Percentiles rank a stretch among this genome's conserved stretches.
phyloP scores from a whole-genome alignment of 192 early-diverging fungal species.

The Chytriomyces sp. region DNA sequence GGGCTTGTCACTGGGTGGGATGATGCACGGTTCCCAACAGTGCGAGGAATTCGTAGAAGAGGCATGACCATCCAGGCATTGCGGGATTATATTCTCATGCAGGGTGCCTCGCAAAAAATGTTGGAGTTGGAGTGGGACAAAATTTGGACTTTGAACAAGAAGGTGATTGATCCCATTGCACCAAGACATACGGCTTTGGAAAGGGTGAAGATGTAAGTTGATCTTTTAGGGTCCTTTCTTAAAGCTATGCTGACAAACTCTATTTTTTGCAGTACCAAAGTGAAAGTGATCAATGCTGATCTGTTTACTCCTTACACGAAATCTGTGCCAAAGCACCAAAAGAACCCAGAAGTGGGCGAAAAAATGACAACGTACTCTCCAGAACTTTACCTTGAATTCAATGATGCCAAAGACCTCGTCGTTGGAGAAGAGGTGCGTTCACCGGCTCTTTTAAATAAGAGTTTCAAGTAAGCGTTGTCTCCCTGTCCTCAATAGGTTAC shows the following conservation, averaged over 20 bases:
- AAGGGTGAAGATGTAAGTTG: slow-evolving; percentile 65
- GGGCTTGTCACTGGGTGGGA: slow-evolving; percentile 75
- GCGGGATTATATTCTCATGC: slow-evolving; percentile 95
- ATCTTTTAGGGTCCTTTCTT: slow-evolving; percentile 18
- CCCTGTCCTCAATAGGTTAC: slow-evolving; percentile 52
- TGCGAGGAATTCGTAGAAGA: slow-evolving; percentile 84
- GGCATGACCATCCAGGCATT: slow-evolving; percentile 98
- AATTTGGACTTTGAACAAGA: slow-evolving; percentile 96
- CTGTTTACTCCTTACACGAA: slow-evolving; percentile 60
- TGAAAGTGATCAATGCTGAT: slow-evolving; percentile 65
- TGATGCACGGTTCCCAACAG: slow-evolving; percentile 65
- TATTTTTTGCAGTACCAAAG: slow-evolving; percentile 56
- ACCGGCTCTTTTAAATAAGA: neutral
- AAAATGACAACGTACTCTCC: slow-evolving; percentile 84
- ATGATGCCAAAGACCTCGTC: slow-evolving; percentile 81
- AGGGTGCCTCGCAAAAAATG: slow-evolving; percentile 95
- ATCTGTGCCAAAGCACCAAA: slow-evolving; percentile 90
- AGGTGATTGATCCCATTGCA: slow-evolving; percentile 93
- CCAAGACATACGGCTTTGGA: slow-evolving; percentile 87
- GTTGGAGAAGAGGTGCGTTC: slow-evolving; percentile 79
- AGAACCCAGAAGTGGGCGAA: slow-evolving; percentile 89
- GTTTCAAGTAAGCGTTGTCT: too few species aligned
- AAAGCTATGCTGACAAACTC: slow-evolving; percentile 14
- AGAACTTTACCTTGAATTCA: slow-evolving; percentile 81
- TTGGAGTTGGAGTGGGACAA: slow-evolving; percentile 99